A percentile compares a stretch with the other conserved stretches of the same genome.
Conservation (phyloP, 805 yeast species). For the Cyberlindnera xishuangbannaensis region DNA sequence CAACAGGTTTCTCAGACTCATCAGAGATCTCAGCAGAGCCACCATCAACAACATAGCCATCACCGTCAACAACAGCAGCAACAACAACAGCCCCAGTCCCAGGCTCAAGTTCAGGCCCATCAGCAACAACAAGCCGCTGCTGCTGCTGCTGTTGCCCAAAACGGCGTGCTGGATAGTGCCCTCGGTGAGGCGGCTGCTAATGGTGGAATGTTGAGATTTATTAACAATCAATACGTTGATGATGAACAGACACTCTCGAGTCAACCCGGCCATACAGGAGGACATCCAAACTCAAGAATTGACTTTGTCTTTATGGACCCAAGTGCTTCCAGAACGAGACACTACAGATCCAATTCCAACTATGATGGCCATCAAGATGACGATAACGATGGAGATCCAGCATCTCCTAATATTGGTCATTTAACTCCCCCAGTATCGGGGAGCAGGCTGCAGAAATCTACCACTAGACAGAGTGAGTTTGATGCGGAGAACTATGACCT, state of each 20-base stretch:
- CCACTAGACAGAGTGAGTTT: conserved; percentile 19
- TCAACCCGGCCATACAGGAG: conserved; percentile 8
- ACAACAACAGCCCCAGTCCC: conserved; percentile 13
- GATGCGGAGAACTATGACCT: conserved; percentile 28
- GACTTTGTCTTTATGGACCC: conserved; percentile 28
- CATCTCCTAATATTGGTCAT: conserved; percentile 14
- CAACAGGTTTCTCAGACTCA: background rate
- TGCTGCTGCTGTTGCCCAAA: conserved; percentile 12
- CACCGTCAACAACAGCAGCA: conserved; percentile 12
- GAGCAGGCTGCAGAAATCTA: conserved; percentile 21
- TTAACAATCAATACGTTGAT: conserved; percentile 27
- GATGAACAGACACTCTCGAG: conserved; percentile 20
- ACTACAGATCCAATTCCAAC: conserved; percentile 19
- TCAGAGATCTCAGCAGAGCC: conserved; percentile 4
- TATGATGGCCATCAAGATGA: conserved; percentile 15
- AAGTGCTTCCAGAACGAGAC: conserved; percentile 21
- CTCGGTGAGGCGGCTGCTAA: conserved; percentile 17
- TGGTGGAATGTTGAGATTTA: conserved; percentile 24
- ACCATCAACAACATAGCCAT: conserved; percentile 12
- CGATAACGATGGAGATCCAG: conserved; percentile 14
- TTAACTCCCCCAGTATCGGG: conserved; percentile 15
- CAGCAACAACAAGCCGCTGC: conserved; percentile 9
- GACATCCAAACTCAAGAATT: conserved; percentile 19
- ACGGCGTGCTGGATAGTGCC: conserved; percentile 16
- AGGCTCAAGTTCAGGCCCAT: conserved; percentile 1